A percentile compares a stretch with the other conserved stretches of the same genome.
Conservation (phyloP, 179 eudicot species). For the Actinidia arguta region DNA sequence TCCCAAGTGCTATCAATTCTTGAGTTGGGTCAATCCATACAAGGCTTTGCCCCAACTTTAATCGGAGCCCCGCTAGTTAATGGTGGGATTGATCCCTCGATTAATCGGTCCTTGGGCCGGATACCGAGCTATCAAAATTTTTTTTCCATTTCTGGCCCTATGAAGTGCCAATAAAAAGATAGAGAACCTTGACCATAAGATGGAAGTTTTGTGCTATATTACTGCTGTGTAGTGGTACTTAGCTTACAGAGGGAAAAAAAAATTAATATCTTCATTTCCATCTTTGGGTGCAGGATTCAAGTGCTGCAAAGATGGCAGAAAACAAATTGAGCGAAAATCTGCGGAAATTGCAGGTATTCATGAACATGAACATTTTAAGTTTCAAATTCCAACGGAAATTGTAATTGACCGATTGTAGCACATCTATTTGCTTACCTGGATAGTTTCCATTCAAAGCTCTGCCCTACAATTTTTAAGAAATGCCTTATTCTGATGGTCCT, state of each 20-base stretch:
- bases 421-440: background rate
- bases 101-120: too few relatives aligned
- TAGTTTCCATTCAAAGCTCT: background rate
- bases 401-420: background rate
- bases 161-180: background rate
- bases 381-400: background rate
- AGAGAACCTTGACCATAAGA: slow-evolving; percentile 6
- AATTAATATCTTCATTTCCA: background rate
- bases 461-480: background rate
- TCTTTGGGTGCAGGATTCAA: slow-evolving; percentile 52
- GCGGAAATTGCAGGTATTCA: slow-evolving; percentile 62
- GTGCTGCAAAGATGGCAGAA: slow-evolving; percentile 51
- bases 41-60: too few relatives aligned
- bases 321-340: slow-evolving; percentile 60
- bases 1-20: too few relatives aligned
- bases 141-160: background rate
- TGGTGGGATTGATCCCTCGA: too few relatives aligned
- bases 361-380: background rate
- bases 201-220: background rate
- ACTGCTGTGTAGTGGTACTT: background rate
- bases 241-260: too few relatives aligned
- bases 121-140: too few relatives aligned
- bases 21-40: too few relatives aligned
- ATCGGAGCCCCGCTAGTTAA: too few relatives aligned
- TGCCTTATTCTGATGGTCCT: too few relatives aligned